phyloP scores from a whole-genome alignment of 1,284 basidiomycete genomes.

The Trichosporon sp. region DNA sequence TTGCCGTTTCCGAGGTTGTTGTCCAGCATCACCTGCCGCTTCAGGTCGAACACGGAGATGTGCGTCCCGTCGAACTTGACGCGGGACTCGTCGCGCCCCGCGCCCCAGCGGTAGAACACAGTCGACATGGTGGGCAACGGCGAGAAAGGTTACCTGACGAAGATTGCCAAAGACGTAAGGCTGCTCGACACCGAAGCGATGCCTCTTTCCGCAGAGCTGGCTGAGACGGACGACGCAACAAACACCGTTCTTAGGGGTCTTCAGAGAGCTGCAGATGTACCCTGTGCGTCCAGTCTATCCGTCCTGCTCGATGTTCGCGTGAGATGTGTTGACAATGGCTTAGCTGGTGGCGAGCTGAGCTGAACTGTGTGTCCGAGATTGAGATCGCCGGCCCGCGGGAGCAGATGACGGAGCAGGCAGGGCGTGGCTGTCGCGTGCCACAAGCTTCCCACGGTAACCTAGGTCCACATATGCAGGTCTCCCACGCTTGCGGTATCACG shows the following conservation, averaged over 20 bases:
- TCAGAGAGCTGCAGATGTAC: neutral
- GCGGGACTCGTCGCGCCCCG: constrained; percentile 87
- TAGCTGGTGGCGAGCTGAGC: neutral
- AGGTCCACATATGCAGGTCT: no score
- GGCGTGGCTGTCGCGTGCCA: neutral
- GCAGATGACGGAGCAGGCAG: neutral
- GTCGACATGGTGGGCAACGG: constrained; percentile 64
- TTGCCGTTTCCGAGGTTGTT: constrained; percentile 91
- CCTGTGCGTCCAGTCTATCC: neutral
- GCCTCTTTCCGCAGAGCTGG: neutral
- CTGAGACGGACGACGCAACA: neutral
- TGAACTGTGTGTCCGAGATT: neutral
- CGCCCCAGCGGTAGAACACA: constrained; percentile 98
- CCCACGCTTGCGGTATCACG: neutral
- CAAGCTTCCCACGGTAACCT: neutral
- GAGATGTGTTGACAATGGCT: neutral
- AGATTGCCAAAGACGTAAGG: neutral
- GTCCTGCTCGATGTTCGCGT: neutral
- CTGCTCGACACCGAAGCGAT: neutral
- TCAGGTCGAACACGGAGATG: constrained; percentile 98
- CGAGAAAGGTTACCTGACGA: neutral
- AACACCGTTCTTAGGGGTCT: neutral
- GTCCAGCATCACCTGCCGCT: constrained; percentile 94
- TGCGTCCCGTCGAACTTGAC: constrained; percentile 97
- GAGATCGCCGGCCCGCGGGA: neutral